phyloP scores from a whole-genome alignment of 2,329 filamentous ascomycete genomes.

The Apiospora marii region DNA sequence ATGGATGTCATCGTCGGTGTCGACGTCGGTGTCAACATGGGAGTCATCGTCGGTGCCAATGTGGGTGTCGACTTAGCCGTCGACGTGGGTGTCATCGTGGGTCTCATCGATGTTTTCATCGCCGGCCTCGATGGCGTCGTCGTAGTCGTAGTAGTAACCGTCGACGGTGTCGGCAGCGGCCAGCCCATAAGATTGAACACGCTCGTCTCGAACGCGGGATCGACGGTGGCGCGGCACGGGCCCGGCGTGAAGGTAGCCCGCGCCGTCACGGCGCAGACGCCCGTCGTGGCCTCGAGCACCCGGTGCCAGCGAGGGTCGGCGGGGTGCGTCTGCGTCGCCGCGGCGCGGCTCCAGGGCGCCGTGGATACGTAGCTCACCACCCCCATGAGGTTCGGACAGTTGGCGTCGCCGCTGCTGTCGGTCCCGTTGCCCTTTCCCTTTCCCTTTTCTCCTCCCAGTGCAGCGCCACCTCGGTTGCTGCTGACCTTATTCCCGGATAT shows the following conservation, averaged over 20 bases:
- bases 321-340: background rate
- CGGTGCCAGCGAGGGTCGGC: background rate
- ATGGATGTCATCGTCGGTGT: background rate
- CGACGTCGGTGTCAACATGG: background rate
- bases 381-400: background rate
- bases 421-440: background rate
- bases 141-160: background rate
- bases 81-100: background rate
- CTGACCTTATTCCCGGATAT: background rate
- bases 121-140: background rate
- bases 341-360: background rate
- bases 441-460: background rate
- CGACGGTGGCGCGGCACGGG: background rate
- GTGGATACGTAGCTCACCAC: background rate
- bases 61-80: background rate
- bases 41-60: background rate
- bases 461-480: background rate
- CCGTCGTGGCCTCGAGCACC: background rate
- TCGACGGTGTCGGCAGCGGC: background rate
- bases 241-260: background rate
- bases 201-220: background rate
- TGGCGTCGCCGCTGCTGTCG: no score
- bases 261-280: background rate
- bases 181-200: background rate
- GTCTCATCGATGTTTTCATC: background rate